Evolutionary conservation across 805 yeast genomes (phyloP), one percentile per base, ranked within the genome.

Genomic region (Ogataea thermomethanolica): DNA sequence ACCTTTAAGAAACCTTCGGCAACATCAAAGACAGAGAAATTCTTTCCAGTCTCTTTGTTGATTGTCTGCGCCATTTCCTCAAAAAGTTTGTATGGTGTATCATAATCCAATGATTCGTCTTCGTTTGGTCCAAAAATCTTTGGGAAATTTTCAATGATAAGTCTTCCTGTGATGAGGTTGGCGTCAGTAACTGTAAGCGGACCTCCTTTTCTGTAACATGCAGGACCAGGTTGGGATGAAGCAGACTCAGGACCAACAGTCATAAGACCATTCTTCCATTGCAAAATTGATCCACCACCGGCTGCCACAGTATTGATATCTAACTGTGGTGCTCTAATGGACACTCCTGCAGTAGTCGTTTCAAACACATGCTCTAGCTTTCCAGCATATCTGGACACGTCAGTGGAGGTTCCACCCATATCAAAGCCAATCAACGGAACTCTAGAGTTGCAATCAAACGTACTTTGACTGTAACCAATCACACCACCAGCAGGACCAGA

Each of bases 401-500:
- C 95, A 1, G 95, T 85, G 0, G 90, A 82, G 1, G 95, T 85
- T 31, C 95, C 95, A 37, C 95, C 95, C 89, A 85, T 84, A 60
- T 85, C 95, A 52, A 86, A 83, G 0, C 93, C 93, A 41, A 85
- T 74, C 32, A 83, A 68, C 0, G 95, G 88, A 14, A 71, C 70
- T 11, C 64, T 62, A 38, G 70, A 71, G 10, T 59, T 49, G 1
- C 61, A 57, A 44, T 76, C 69, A 55, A 70, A 87, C 43, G 95
- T 84, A 0, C 97, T 89, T 35, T 76, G 72, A 0, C 95, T 84
- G 53, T 79, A 85, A 0, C 97, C 98, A 23, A 90, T 95, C 42
- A 90, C 95, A 33, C 98, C 98, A 23, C 97, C 98, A n/a, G 97
- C 98, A 3, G 98, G 98, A 2, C 98, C 98, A 1, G 96, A 87